Evolutionary conservation across 73 alveolate genomes (phyloP).

Genomic region (Stentor coeruleus): DNA sequence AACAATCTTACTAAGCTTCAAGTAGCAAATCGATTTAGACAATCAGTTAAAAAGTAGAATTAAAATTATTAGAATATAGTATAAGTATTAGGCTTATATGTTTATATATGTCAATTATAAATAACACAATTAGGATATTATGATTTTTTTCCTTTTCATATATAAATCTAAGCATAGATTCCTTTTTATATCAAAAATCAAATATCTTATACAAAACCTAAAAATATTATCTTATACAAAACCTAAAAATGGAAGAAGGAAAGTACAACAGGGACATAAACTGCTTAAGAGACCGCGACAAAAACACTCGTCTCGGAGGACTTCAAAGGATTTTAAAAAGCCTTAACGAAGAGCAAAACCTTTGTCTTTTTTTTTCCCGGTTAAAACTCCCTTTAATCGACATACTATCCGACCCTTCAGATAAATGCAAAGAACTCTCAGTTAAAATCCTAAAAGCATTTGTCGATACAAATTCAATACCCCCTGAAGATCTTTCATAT

Average conservation of each 20-base stretch:
- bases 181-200: no score
- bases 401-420: not conserved
- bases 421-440: not conserved
- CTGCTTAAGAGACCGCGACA: not conserved
- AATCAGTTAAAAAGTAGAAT: no score
- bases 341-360: not conserved
- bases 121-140: no score
- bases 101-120: no score
- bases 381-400: not conserved
- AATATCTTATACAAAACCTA: conserved; percentile 54
- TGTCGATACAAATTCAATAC: not conserved
- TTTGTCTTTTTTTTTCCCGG: not conserved
- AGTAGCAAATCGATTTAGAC: no score
- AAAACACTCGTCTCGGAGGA: not conserved
- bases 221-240: no score
- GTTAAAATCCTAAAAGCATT: not conserved
- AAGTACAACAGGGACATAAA: not conserved
- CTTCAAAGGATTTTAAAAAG: not conserved
- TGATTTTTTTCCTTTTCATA: no score
- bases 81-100: no score
- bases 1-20: no score
- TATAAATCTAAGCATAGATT: no score
- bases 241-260: conserved; percentile 1
- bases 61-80: no score
- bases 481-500: not conserved